Base-by-base conservation (phyloP, 164 flowering plant species). In the Santalum album region DNA sequence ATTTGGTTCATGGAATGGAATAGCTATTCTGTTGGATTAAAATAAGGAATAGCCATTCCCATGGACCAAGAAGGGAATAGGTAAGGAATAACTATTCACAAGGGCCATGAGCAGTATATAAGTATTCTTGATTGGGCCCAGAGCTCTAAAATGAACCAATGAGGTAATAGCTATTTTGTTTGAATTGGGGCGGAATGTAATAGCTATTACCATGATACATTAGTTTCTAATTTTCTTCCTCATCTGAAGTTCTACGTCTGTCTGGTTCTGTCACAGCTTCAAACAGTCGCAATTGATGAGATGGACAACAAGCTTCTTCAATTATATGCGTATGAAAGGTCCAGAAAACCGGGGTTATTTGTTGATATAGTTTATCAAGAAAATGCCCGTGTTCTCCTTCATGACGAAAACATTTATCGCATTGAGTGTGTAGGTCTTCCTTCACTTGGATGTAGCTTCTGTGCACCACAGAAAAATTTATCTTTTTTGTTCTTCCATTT, bases 301-400 rank as follows among this genome's bases (percentile, higher is more conserved):
- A 75, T 82, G 81, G 96, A 87, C 64, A 79, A 68, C 72, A 89
- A 86, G 72, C 90, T 94, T 69, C 90, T 90, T 61, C 99, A 90
- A 69, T 75, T 94, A 16, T 67, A 90, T 74, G 75, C 85, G 29
- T 94, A 90, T 68, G 99, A 94, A 66, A 87, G 67, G 54, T 80
- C 87, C 55, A 78, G 96, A 70, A 75, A 73, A 22, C 72, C 75
- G 44, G 84, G 64, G 61, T 75, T 77, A 63, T 83, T 83, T 59
- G 51, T 73, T 60, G 97, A 90, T 75, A 35, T 69, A 35, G 95
- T 87, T 57, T 87, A 94, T 72, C 71, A 84, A 59, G 96, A 78
- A 64, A 94, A 94, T 74, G 88, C 84, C 12, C 92, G 90, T 52
- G 79, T 82, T 59, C 80, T 90, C 56, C 86, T 90, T 35, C 95